Base-by-base conservation (phyloP, 108 stramenopile species). In the Cylindrotheca closterium region DNA sequence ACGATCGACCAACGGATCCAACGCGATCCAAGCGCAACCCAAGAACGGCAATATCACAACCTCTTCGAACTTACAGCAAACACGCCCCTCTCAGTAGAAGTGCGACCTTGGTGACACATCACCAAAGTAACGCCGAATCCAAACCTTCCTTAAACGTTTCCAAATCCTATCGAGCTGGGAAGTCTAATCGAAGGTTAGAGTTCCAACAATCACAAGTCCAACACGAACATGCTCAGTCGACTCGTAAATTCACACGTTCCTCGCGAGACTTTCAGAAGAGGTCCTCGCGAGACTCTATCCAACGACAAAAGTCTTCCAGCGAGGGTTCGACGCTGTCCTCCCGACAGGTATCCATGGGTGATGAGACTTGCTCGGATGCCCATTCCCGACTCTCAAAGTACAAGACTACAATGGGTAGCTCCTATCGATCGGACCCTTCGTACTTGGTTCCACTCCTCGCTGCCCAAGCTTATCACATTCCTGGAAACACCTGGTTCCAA, bases 401-500 rank as follows among this genome's bases (percentile, higher is more conserved):
- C 37, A 42, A 15, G 37, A 15, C 37, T 7, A 42, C 7, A 7
- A 42, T 42, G 37, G 37, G 37, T 10, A 42, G 15, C 15, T 42
- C 37, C 10, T 42, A 42, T 42, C 10, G 7, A 15, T 10, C 7
- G 15, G 37, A 42, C 15, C 37, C 37, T 15, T 10, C 7, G 10
- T 42, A 42, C 15, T 50, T 74, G 46, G 73, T 74, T 26, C 73
- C 65, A 32, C 57, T 32, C 18, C 60, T 90, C 48, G 84, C 85
- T 4, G 30, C 30, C 2, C 79, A 84, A 50, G 57, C 78, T 37
- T 86, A 80, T 67, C 89, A 91, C 58, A 63, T 91, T 50, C 82
- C 80, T 24, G 81, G 81, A 19, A 79, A 80, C 50, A 55, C 61
- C 4, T 92, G 80, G 74, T 62, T 65, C 2, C 68, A 80, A 55